Percentiles rank a stretch among this genome's conserved stretches.
phyloP scores from a whole-genome alignment of 495 filamentous ascomycete genomes.

The Massariosphaeria phaeospora region DNA sequence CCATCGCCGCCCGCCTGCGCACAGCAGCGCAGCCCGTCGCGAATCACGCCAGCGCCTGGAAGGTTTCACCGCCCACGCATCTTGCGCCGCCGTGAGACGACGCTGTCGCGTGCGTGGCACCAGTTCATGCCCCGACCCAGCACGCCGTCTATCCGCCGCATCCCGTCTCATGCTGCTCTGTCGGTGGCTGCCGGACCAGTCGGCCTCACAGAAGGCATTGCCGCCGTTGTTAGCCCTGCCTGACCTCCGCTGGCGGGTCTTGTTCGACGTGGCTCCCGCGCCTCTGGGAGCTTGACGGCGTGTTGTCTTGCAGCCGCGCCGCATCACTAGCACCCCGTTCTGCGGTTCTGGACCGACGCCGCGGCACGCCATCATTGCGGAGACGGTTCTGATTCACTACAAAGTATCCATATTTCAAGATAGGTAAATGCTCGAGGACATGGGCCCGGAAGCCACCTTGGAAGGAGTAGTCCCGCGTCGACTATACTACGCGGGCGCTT shows the following conservation, averaged over 20 bases:
- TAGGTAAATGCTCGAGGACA: too few species aligned
- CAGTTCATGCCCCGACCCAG: neutral
- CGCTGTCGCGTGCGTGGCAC: neutral
- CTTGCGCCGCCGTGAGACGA: neutral
- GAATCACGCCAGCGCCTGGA: neutral
- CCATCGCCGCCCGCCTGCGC: too few species aligned
- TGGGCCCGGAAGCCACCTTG: too few species aligned
- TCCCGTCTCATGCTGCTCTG: neutral
- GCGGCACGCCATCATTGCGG: too few species aligned
- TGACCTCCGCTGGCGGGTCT: neutral
- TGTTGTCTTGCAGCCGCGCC: slow-evolving; percentile 2
- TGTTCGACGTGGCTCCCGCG: slow-evolving; percentile 10
- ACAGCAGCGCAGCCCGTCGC: neutral
- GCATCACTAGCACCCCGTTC: slow-evolving; percentile 1
- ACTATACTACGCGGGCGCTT: too few species aligned
- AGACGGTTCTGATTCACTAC: too few species aligned
- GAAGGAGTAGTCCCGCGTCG: too few species aligned
- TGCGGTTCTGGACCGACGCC: neutral
- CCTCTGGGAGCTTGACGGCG: slow-evolving; percentile 2
- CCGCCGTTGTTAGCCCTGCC: neutral
- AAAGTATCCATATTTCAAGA: too few species aligned
- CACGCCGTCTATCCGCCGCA: neutral
- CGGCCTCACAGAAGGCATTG: slow-evolving; percentile 1
- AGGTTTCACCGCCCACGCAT: neutral
- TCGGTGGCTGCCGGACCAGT: slow-evolving; percentile 22